Evolutionary conservation across 805 yeast species (phyloP), one percentile per base, ranked within the genome.

Genomic region (Hanseniaspora nectarophila): DNA sequence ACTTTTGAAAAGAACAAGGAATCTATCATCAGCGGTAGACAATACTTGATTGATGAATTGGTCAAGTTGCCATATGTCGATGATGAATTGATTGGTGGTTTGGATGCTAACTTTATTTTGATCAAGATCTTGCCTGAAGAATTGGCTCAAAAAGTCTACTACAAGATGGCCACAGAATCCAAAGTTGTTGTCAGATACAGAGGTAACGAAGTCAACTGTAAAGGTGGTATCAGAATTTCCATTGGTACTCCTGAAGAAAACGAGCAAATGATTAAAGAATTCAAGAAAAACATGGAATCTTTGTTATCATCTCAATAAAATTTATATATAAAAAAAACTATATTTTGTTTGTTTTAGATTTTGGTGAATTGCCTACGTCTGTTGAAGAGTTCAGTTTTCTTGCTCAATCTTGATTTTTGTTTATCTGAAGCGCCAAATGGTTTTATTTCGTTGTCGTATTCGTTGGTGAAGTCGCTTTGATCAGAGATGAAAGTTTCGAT

Each of bases 121-220:
- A 63, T 89, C 15, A 83, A 87, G 63, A 70, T 90, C 20, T 72
- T 85, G 50, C 80, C 80, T 61, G 87, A 88, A 5, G 82, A 82
- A 56, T 63, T 78, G 24, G 97, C 98, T 2, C 67, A 75, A 45
- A 58, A 69, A 32, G 71, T 88, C 15, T 92, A 90, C 64, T 73
- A 73, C 54, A 71, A 67, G 40, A 68, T 92, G 61, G 98, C 98
- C 0, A 75, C 73, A 28, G 74, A 76, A 23, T 77, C 80, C 43
- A 78, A 77, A 32, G 88, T 90, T 21, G 97, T 92, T 44, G 85
- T 90, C 15, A 77, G 98, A 67, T 92, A 77, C 63, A 77, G 98
- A 70, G 98, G 98, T 29, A 76, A 71, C 33, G 98, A 92, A 68
- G 74, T 80, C 43, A 95, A 95, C 35, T 92, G 98, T 64, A 69